Conservation (phyloP, 495 filamentous ascomycete species). For the Lophiotrema nucula region DNA sequence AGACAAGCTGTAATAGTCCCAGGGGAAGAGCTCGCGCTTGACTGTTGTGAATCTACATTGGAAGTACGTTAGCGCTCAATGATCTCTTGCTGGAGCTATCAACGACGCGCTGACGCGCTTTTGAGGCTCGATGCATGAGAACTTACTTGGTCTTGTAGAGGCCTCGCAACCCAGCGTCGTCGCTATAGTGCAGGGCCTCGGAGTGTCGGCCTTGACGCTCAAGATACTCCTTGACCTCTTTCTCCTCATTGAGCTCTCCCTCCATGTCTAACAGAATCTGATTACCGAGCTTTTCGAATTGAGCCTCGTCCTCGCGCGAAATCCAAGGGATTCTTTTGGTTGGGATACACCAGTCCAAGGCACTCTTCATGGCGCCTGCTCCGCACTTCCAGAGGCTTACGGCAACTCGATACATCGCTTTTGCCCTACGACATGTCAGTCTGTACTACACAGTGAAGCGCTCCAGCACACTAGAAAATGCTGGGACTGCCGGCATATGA, state of each 20-base stretch:
- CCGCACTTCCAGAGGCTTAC: conserved; percentile 36
- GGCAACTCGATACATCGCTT: conserved; percentile 34
- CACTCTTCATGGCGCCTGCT: conserved; percentile 34
- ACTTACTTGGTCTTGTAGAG: not conserved
- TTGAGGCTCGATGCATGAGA: not conserved
- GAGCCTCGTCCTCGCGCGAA: not conserved
- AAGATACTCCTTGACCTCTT: not conserved
- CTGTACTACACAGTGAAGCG: too few species aligned
- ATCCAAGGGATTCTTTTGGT: not conserved
- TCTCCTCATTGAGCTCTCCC: conserved; percentile 4
- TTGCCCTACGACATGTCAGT: conserved; percentile 10
- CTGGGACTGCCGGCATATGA: too few species aligned
- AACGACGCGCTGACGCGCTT: too few species aligned
- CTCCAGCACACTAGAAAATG: too few species aligned
- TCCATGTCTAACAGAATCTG: conserved; percentile 3
- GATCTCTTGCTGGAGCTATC: too few species aligned
- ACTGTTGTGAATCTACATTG: too few species aligned
- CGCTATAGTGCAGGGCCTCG: too few species aligned
- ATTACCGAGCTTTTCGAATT: conserved; percentile 3
- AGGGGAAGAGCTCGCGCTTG: not conserved
- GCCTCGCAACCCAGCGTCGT: not conserved
- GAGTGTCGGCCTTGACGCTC: too few species aligned
- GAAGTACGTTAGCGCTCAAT: too few species aligned
- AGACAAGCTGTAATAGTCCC: too few species aligned
- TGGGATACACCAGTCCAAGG: conserved; percentile 24